phyloP scores from a whole-genome alignment of 169 alveolate genomes.

The Cryptosporidium ubiquitum region DNA sequence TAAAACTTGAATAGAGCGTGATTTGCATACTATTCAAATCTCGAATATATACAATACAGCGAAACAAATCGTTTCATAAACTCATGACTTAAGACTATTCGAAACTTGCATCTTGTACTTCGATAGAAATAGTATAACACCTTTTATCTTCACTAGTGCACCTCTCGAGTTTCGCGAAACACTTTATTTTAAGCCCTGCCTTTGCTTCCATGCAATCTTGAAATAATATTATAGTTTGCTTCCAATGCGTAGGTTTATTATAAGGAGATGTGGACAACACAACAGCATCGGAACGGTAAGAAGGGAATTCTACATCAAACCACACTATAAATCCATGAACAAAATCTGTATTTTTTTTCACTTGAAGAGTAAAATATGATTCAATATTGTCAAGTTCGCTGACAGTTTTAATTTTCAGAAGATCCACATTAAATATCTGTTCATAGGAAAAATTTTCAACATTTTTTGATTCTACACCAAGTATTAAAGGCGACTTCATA shows the following conservation, averaged over 20 bases:
- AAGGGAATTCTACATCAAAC: slow-evolving; percentile 75
- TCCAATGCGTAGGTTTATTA: slow-evolving; percentile 72
- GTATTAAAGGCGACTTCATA: slow-evolving; percentile 33
- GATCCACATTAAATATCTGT: slow-evolving; percentile 4
- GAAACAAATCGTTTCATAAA: too few relatives aligned
- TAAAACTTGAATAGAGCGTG: neutral
- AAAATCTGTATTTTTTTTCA: slow-evolving; percentile 24
- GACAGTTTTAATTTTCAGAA: neutral
- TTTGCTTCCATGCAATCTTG: slow-evolving; percentile 35
- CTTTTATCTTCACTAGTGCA: neutral
- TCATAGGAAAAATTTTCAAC: slow-evolving; percentile 28
- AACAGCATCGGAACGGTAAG: neutral
- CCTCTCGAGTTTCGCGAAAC: slow-evolving; percentile 16
- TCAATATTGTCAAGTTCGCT: slow-evolving; percentile 23
- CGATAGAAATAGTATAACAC: slow-evolving; percentile 31
- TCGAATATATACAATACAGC: neutral
- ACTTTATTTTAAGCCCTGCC: slow-evolving; percentile 23
- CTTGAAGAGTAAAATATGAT: slow-evolving; percentile 6
- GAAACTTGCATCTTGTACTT: slow-evolving; percentile 35
- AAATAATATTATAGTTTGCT: slow-evolving; percentile 48
- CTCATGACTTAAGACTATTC: too few relatives aligned
- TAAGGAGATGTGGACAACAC: slow-evolving; percentile 72
- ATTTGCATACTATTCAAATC: neutral
- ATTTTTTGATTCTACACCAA: slow-evolving; percentile 20
- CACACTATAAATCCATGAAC: slow-evolving; percentile 66